Evolutionary conservation across 805 yeast genomes (phyloP).

Genomic region (Saturnispora hagleri): DNA sequence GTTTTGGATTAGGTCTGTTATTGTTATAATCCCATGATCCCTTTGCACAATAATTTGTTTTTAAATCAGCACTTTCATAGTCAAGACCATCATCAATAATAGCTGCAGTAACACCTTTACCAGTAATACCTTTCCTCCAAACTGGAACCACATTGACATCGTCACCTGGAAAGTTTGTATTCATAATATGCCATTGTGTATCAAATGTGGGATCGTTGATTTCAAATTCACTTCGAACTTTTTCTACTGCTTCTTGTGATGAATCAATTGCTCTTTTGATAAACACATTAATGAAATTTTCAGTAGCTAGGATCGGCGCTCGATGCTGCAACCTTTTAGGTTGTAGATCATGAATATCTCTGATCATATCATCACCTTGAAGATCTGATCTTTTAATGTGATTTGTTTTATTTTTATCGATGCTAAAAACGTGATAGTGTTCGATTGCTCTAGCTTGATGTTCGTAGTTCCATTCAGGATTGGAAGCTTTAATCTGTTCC

Average conservation of each 20-base stretch:
- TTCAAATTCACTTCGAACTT: conserved; percentile 42
- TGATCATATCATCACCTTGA: conserved; percentile 28
- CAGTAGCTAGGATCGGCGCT: conserved; percentile 39
- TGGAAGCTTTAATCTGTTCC: conserved; percentile 27
- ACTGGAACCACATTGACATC: conserved; percentile 82
- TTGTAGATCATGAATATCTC: conserved; percentile 46
- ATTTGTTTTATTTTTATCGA: conserved; percentile 31
- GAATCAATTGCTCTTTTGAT: conserved; percentile 36
- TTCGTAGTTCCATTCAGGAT: conserved; percentile 48
- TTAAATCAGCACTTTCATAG: conserved; percentile 64
- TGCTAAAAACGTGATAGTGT: conserved; percentile 60
- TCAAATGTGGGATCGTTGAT: conserved; percentile 79
- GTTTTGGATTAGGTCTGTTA: conserved; percentile 66
- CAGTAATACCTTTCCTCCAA: conserved; percentile 78
- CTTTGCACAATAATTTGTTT: conserved; percentile 53
- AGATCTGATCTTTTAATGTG: conserved; percentile 28
- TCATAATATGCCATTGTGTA: conserved; percentile 88
- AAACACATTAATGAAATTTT: not conserved
- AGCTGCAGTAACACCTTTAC: conserved; percentile 75
- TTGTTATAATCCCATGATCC: conserved; percentile 95
- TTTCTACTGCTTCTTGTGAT: conserved; percentile 35
- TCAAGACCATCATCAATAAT: conserved; percentile 94
- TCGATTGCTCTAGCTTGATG: conserved; percentile 54
- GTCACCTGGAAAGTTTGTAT: conserved; percentile 61
- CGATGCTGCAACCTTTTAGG: conserved; percentile 47